Percentiles rank a stretch among this genome's conserved stretches.
Evolutionary conservation across 176 grass and related monocot genomes (phyloP).

Genomic region (Miscanthus lutarioriparius): DNA sequence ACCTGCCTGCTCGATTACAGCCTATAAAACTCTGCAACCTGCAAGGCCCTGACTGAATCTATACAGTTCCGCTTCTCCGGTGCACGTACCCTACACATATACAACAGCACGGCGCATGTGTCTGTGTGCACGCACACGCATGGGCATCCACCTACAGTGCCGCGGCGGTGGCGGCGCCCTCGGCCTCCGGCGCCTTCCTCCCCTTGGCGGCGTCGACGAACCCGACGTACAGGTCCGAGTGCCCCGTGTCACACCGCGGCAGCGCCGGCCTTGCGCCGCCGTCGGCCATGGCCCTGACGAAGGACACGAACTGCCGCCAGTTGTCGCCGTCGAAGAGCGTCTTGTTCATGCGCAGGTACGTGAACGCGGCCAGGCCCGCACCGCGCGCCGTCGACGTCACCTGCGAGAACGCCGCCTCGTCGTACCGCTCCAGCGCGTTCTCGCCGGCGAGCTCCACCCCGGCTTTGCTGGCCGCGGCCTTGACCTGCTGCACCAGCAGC

Average conservation of each 20-base stretch:
- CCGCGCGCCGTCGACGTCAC: conserved; percentile 50
- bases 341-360: conserved; percentile 87
- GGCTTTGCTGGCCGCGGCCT: conserved; percentile 31
- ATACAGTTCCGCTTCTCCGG: conserved; percentile 17
- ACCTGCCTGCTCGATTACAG: conserved; percentile 25
- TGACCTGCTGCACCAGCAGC: conserved; percentile 74
- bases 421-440: conserved; percentile 93
- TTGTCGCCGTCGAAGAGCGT: conserved; percentile 82
- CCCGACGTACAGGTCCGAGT: conserved; percentile 91
- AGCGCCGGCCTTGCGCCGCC: conserved; percentile 45
- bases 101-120: neutral
- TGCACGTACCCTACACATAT: conserved; percentile 9
- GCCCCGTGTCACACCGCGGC: conserved; percentile 61
- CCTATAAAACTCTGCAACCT: conserved; percentile 44
- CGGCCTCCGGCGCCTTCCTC: conserved; percentile 46
- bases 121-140: neutral
- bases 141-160: conserved; percentile 21
- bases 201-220: conserved; percentile 45
- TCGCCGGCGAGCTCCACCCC: conserved; percentile 78
- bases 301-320: conserved; percentile 84
- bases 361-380: conserved; percentile 71
- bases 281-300: conserved; percentile 73
- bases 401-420: conserved; percentile 73
- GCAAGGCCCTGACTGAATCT: conserved; percentile 21
- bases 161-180: conserved; percentile 34